Base-by-base conservation (phyloP, 345 rosid species). In the Heritiera fomes region DNA sequence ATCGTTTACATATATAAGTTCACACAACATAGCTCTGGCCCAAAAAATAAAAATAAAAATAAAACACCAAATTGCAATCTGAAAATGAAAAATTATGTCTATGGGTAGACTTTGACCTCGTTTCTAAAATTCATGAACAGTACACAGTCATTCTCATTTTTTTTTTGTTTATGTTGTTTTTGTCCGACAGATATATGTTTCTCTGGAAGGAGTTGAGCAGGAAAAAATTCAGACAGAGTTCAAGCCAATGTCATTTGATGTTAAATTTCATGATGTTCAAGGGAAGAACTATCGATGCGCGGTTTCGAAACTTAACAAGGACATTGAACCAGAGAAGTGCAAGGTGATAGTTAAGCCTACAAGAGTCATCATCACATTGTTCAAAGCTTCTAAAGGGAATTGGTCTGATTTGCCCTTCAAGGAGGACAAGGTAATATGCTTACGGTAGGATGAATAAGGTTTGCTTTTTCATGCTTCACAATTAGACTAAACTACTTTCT, bases 391-490 rank as follows among this genome's bases (percentile, higher is more conserved):
- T 0, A 90, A 91, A 76, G 98, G 95, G 49, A 94, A 90, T 69
- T 96, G 98, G 99, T 72, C 88, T 17, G 99, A 96, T 83, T 83
- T 96, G 73, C 97, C 90, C 61, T 88, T 79, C 86, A 96, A 96
- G 77, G 98, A 96, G 45, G 98, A 94, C 79, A 94, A 90, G 98
- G 99, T 96, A 88, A 79, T 30, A 23, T 8, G n/a, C 66, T 4
- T 46, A 55, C 1, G 8, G 1, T 73, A 2, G 60, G 2, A 9
- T n/a, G 43, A 38, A 30, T 20, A 63, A 49, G 43, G 6, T 12
- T 52, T 4, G 12, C 7, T 49, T 34, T 53, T 72, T 8, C 60
- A 7, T 71, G 45, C 46, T 60, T 45, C 12, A 47, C 38, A 8
- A 14, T 13, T 32, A 17, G 18, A 50, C 50, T 49, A 6, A n/a